A percentile compares a stretch with the other conserved stretches of the same genome.
Conservation (phyloP, 331 rosid genomes). For the Quercus phellos region DNA sequence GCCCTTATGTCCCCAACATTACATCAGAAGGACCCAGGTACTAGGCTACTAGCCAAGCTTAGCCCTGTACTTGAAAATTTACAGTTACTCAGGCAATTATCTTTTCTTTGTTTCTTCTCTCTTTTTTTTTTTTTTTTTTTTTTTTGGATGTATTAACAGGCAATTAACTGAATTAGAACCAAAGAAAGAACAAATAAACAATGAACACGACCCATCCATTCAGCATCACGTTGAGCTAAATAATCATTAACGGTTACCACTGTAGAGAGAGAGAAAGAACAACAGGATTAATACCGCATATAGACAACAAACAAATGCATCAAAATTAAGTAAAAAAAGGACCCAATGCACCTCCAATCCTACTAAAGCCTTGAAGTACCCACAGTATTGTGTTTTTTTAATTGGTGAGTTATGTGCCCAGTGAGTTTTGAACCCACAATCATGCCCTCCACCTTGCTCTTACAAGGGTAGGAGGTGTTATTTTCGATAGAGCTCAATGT, state of each 20-base stretch:
- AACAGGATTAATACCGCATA: constrained; percentile 1
- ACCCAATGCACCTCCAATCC: not conserved
- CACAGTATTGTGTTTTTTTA: not conserved
- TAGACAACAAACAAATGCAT: not conserved
- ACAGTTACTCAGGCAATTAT: not conserved
- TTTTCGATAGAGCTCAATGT: too few relatives aligned
- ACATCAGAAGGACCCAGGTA: constrained; percentile 1
- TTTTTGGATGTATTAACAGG: not conserved
- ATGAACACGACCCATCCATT: constrained; percentile 99
- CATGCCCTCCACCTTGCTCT: too few relatives aligned
- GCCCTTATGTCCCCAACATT: not conserved
- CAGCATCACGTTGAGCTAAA: constrained; percentile 98
- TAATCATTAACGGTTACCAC: constrained; percentile 95
- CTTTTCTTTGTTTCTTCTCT: not conserved
- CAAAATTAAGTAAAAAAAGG: not conserved
- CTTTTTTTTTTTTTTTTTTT: not conserved
- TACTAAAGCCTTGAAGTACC: not conserved
- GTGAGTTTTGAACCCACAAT: too few relatives aligned
- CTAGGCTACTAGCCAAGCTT: constrained; percentile 13
- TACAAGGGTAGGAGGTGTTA: too few relatives aligned
- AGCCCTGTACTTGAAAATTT: not conserved
- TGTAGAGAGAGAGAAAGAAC: constrained; percentile 22
- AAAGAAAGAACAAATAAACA: constrained; percentile 90
- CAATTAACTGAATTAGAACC: constrained; percentile 84
- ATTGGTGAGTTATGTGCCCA: too few relatives aligned